Base-by-base conservation (phyloP, 441 rosid species). In the Brassica hybrid region DNA sequence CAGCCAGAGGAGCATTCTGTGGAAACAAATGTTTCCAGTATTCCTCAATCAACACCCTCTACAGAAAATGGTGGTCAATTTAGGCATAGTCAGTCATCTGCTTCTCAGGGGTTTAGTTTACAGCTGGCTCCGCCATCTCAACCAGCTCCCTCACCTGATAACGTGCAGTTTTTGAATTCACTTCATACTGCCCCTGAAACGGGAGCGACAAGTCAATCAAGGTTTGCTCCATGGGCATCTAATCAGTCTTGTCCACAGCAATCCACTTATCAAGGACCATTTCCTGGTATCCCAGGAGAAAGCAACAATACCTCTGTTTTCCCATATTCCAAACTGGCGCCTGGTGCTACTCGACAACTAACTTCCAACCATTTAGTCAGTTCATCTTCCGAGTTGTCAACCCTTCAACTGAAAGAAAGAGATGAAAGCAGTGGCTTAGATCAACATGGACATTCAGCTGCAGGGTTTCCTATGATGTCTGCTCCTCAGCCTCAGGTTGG, bases 91-190 rank as follows among this genome's bases (percentile, higher is more conserved):
- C 90, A 81, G 75, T 79, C 89, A 69, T 82, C 88, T 78, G 77
- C 81, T 81, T 82, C 94, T 71, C 94, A 88, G 77, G 91, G 94
- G 62, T 91, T 91, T 85, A 88, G 88, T 79, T 86, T 95, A 74
- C 96, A 87, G 74, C 84, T 93, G 74, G 96, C 83, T 59, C 97
- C 92, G n/a, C 94, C 96, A 36, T 91, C 99, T 73, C 97, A 93
- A 81, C 82, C 79, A 75, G 75, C 81, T 71, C 75, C 83, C 59
- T 64, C 69, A 79, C 79, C 82, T 56, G 89, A 84, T 54, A 3
- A 54, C 21, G 10, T 54, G 21, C 59, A 54, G 59, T 17, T 17
- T 16, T 59, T 75, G 6, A 79, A 65, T 76, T 74, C 83, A 48
- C 38, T 76, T 76, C 78, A 66, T 67, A 54, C 50, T 17, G 66